phyloP scores from a whole-genome alignment of 176 grass and related monocot species.

The Melocanna baccifera region DNA sequence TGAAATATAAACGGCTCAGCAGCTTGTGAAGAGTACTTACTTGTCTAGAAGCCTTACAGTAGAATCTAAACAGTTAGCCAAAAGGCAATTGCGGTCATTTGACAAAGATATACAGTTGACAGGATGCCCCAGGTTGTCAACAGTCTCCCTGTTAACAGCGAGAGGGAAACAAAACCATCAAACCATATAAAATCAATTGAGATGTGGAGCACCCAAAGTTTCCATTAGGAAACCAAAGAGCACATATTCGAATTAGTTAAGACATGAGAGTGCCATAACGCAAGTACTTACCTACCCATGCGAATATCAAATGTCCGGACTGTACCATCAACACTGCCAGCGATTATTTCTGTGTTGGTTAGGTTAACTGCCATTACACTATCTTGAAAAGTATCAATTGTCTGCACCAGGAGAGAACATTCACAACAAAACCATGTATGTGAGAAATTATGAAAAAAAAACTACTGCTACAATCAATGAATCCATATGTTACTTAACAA shows the following conservation, averaged over 20 bases:
- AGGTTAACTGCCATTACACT: constrained; percentile 90
- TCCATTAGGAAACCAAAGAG: background rate
- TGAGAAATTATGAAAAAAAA: background rate
- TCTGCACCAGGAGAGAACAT: constrained; percentile 46
- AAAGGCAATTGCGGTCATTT: constrained; percentile 83
- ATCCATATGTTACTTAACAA: background rate
- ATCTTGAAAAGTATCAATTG: constrained; percentile 93
- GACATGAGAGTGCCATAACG: background rate
- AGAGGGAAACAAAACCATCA: constrained; percentile 11
- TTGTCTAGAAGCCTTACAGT: constrained; percentile 78
- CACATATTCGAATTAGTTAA: background rate
- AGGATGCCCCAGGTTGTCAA: constrained; percentile 74
- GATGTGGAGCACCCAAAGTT: background rate
- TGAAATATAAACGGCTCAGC: background rate
- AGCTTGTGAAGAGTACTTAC: constrained; percentile 40
- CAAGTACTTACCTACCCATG: constrained; percentile 69
- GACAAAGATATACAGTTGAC: constrained; percentile 94
- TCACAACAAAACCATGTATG: constrained; percentile 1
- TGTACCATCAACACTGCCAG: constrained; percentile 94
- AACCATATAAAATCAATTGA: constrained; percentile 8
- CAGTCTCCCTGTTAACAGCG: constrained; percentile 62
- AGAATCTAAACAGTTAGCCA: constrained; percentile 94
- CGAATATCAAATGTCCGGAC: constrained; percentile 91
- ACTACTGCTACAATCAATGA: background rate
- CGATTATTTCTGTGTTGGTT: constrained; percentile 92